These are phyloP conservation scores for Geotrichum fermentans DNA, from an alignment of 1,139 yeast genomes.

Conservation along the genomic window DNA sequence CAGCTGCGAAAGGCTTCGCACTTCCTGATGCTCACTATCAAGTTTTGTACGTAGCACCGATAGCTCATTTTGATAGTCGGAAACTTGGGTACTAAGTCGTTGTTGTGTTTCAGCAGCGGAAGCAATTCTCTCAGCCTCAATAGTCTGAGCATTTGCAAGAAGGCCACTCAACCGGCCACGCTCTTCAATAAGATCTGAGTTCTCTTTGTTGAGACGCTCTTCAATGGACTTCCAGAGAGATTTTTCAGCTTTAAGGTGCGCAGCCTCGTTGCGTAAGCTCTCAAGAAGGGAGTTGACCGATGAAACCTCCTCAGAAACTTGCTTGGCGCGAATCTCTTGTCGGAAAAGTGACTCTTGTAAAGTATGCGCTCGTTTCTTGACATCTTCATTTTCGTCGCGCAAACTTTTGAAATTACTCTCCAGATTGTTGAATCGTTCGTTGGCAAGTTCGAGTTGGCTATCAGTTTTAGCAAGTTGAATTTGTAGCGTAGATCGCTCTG, in stretches of 20 bases:
- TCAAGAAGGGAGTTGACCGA: constrained; percentile 41
- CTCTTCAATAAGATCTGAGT: constrained; percentile 53
- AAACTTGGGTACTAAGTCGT: constrained; percentile 49
- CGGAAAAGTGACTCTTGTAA: constrained; percentile 53
- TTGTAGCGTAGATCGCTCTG: constrained; percentile 50
- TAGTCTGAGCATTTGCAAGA: constrained; percentile 53
- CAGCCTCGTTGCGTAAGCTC: constrained; percentile 42
- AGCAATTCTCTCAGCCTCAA: constrained; percentile 56
- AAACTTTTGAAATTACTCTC: constrained; percentile 39
- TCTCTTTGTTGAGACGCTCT: constrained; percentile 51
- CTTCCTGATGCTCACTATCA: constrained; percentile 44
- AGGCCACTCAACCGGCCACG: constrained; percentile 55
- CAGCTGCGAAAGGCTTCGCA: constrained; percentile 26
- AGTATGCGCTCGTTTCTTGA: constrained; percentile 42
- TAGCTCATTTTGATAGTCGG: constrained; percentile 49
- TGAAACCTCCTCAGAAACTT: constrained; percentile 51
- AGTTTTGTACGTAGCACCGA: constrained; percentile 46
- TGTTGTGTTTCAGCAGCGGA: constrained; percentile 49
- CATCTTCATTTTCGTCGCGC: constrained; percentile 45
- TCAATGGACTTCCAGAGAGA: constrained; percentile 49
- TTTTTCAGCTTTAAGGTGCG: constrained; percentile 54
- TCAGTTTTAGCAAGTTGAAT: constrained; percentile 45
- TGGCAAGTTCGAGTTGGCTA: constrained; percentile 44
- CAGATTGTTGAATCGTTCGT: constrained; percentile 42
- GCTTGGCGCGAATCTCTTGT: constrained; percentile 53